A percentile compares a stretch with the other conserved stretches of the same genome.
Conservation (phyloP, 768 basidiomycete species). For the Rhodotorula diobovata region DNA sequence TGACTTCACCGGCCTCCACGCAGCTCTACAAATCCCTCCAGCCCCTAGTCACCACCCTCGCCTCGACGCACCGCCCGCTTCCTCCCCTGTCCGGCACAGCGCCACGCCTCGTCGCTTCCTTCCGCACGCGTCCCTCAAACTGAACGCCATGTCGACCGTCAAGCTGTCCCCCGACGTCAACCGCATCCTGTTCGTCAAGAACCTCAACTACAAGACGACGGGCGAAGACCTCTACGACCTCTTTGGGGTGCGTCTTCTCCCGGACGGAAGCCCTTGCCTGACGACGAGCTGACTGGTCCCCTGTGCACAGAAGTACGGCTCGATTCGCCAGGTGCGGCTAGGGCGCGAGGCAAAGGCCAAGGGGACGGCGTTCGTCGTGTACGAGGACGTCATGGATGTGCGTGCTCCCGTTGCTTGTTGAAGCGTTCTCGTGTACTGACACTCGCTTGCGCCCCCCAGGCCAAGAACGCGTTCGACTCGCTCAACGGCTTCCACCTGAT, state of each 20-base stretch:
- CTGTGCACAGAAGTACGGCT: constrained; percentile 60
- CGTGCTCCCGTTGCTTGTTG: constrained; percentile 45
- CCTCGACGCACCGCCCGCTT: no score
- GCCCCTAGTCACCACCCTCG: no score
- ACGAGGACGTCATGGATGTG: constrained; percentile 94
- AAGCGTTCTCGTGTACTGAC: not conserved
- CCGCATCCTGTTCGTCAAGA: constrained; percentile 87
- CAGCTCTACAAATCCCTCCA: no score
- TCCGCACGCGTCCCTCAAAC: no score
- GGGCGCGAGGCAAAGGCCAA: constrained; percentile 87
- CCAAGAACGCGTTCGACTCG: constrained; percentile 93
- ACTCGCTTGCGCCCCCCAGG: constrained; percentile 52
- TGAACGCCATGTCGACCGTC: constrained; percentile 52
- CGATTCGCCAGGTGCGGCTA: constrained; percentile 88
- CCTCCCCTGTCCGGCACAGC: no score
- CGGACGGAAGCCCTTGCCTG: not conserved
- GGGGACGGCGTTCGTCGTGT: constrained; percentile 94
- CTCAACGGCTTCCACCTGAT: constrained; percentile 96
- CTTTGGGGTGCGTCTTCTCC: constrained; percentile 57
- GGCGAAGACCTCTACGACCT: constrained; percentile 94
- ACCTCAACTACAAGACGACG: constrained; percentile 68
- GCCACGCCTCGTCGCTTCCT: no score
- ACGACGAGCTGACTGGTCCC: not conserved
- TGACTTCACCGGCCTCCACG: no score
- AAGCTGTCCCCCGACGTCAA: constrained; percentile 82